Conservation (phyloP, 495 filamentous ascomycete genomes). For the Durotheca rogersii region DNA sequence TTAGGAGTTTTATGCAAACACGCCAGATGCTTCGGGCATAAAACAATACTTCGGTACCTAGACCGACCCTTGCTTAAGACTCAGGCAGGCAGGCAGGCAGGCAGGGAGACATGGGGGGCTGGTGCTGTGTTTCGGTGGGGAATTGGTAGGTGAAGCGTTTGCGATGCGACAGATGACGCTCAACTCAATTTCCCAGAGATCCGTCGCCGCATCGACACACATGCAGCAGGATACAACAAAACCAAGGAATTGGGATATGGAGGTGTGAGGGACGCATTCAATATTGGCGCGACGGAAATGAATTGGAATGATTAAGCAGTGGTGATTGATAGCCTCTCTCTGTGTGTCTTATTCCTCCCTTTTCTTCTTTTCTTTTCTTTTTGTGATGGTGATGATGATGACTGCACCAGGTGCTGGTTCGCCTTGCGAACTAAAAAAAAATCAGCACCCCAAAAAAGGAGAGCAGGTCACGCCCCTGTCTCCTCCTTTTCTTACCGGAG, state of each 20-base stretch:
- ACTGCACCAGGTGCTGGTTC: slow-evolving; percentile 12
- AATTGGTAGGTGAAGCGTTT: not conserved
- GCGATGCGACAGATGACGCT: not conserved
- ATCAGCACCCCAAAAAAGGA: slow-evolving; percentile 2
- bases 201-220: not conserved
- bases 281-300: too few species aligned
- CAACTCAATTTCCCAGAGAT: too few species aligned
- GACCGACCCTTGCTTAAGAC: too few species aligned
- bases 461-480: too few species aligned
- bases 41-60: too few species aligned
- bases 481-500: too few species aligned
- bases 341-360: too few species aligned
- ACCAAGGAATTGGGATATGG: not conserved
- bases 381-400: too few species aligned
- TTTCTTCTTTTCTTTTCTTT: not conserved
- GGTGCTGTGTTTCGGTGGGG: not conserved
- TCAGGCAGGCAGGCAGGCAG: too few species aligned
- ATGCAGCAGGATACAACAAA: not conserved
- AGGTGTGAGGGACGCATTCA: not conserved
- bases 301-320: slow-evolving; percentile 1
- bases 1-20: too few species aligned
- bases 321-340: not conserved
- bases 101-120: too few species aligned
- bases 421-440: slow-evolving; percentile 1
- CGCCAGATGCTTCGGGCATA: too few species aligned